These are phyloP conservation scores for Plasmodium gallinaceum DNA, from an alignment of 169 alveolate genomes.

Conservation along the genomic window DNA sequence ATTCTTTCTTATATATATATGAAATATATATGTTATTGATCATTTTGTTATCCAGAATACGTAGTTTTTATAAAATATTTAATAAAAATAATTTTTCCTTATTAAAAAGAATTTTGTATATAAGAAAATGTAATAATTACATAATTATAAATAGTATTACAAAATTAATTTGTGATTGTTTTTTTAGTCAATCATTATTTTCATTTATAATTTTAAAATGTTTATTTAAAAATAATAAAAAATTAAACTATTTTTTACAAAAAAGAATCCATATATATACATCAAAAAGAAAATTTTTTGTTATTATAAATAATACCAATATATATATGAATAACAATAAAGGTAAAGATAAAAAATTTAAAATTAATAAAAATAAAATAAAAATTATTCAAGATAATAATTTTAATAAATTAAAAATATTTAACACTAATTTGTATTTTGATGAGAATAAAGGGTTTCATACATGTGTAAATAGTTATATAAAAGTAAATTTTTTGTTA, in stretches of 20 bases:
- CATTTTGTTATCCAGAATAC: neutral
- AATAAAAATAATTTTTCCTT: constrained; percentile 5
- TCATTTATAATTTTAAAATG: constrained; percentile 4
- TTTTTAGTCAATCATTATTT: neutral
- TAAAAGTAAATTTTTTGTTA: neutral
- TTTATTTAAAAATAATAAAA: constrained; percentile 30
- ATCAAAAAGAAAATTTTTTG: too few relatives aligned
- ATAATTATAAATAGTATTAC: constrained; percentile 10
- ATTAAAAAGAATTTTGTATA: constrained; percentile 16
- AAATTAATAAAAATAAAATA: neutral
- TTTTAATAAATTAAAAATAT: neutral
- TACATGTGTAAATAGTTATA: constrained; percentile 9
- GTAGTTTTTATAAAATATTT: neutral
- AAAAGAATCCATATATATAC: neutral
- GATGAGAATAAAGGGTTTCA: constrained; percentile 13
- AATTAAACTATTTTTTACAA: constrained; percentile 21
- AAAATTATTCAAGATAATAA: neutral
- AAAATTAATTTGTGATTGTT: neutral
- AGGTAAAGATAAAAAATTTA: neutral
- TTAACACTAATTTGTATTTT: constrained; percentile 1
- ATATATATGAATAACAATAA: neutral
- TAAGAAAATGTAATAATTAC: neutral
- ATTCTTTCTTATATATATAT: constrained; percentile 23
- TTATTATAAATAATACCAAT: constrained; percentile 11
- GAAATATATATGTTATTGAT: constrained; percentile 35